Base-by-base conservation (phyloP, 257 asterid genomes). In the Hygrophila difformis region DNA sequence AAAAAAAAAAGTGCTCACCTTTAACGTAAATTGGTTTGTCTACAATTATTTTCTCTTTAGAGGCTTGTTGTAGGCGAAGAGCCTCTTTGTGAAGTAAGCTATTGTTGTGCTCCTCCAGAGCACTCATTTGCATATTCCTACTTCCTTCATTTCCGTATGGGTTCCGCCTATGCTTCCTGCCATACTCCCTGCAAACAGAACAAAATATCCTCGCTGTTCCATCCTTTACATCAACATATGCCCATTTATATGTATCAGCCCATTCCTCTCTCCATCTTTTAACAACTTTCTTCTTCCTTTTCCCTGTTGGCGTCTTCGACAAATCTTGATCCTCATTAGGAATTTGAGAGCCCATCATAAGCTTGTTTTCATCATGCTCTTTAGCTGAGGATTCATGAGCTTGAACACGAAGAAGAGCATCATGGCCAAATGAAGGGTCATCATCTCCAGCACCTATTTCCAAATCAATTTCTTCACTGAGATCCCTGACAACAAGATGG, bases 171-270 rank as follows among this genome's bases (percentile, higher is more conserved):
- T 91, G 98, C 66, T 91, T 91, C 66, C 98, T 78, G 52, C 98
- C 98, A 65, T 79, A 91, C 63, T 91, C 98, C 56, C 94, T 76
- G 61, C 98, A 91, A 38, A 91, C 92, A 2, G 98, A 82, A 71
- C 98, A 91, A 74, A 91, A 86, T 64, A 91, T 91, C 65, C 98
- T 82, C 8, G 98, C 92, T 9, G 94, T 77, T 49, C 92, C 96
- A 54, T 91, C 98, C 67, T 78, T 86, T 47, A 86, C 68, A 67
- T 91, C 93, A 63, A 86, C 96, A 49, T 82, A 91, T 18, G 98
- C 98, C 98, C 98, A 91, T 66, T 91, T 91, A 70, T 91, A 91
- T 2, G 98, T 91, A 66, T 91, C 98, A 39, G 98, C 98, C 98
- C 98, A 91, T 66, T 91, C 98, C 68, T 91, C 98, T 65, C 98